A percentile compares a stretch with the other conserved stretches of the same genome.
Evolutionary conservation across 257 asterid genomes (phyloP).

Genomic region (Eucommia ulmoides): DNA sequence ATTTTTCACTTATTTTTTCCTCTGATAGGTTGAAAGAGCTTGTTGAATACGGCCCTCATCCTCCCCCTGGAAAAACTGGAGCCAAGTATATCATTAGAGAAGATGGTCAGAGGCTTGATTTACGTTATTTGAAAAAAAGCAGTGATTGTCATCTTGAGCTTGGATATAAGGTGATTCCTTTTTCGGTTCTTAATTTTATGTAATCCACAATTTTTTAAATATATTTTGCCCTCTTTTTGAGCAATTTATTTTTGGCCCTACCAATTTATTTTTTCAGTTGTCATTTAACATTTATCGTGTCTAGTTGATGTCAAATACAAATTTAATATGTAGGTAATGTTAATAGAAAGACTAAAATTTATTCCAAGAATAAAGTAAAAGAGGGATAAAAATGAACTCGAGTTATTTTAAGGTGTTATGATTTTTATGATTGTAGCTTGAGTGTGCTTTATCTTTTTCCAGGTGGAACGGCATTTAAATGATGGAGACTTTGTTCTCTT

Average conservation of each 20-base stretch:
- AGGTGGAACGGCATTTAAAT: conserved; percentile 98
- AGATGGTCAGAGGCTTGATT: conserved; percentile 99
- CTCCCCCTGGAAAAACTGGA: conserved; percentile 99
- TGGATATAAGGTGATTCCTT: conserved; percentile 65
- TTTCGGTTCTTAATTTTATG: not conserved
- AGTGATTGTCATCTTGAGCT: conserved; percentile 94
- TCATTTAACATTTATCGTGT: no score
- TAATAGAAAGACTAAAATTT: no score
- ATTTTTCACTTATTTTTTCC: not conserved
- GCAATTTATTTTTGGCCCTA: no score
- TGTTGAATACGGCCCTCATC: conserved; percentile 99
- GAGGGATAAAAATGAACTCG: no score
- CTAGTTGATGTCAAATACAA: no score
- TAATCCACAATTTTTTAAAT: no score
- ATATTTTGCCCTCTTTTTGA: no score
- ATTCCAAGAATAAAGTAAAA: no score
- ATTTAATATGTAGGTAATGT: no score
- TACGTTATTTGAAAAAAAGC: conserved; percentile 93
- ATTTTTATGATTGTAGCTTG: not conserved
- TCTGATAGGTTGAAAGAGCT: conserved; percentile 80
- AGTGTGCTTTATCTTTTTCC: conserved; percentile 16
- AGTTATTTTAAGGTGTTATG: no score
- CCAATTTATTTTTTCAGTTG: no score
- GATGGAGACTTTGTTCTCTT: conserved; percentile 97
- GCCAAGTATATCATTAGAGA: conserved; percentile 96